Base-by-base conservation (phyloP, 805 yeast species). In the Dipodascopsis tothii region DNA sequence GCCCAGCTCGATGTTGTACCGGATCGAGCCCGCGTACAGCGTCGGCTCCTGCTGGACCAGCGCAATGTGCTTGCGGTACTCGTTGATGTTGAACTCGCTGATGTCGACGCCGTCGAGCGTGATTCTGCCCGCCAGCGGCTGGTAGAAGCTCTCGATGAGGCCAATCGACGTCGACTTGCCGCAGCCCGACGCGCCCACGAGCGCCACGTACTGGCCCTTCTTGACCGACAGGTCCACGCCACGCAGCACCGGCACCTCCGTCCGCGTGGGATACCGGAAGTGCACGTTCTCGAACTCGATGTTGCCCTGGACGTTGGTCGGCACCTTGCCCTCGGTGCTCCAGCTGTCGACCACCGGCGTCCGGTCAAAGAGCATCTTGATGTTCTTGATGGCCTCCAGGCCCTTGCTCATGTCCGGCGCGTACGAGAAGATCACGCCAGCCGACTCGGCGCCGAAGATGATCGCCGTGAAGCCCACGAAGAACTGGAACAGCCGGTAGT, bases 141-240 rank as follows among this genome's bases (percentile, higher is more conserved):
- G 23, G 40, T 33, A 2, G 32, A 33, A 44, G 41, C 48, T 63
- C 50, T 78, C 65, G 30, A 79, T 61, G 21, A 78, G 59, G 51
- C 77, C 81, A 3, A 78, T 68, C 4, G 79, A 69, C 0, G 59
- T 56, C 37, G 51, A 44, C 43, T 4, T 69, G 60, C 35, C 86
- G 30, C 61, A 57, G 9, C 95, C 20, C 84, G 80, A 3, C 88
- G 94, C 80, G 1, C 95, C 96, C 17, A 86, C 95, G 55, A 86
- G 75, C 5, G 95, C 96, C 28, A 86, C 88, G 56, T 81, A 84
- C 55, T 78, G 64, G 5, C 95, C 95, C 4, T 88, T 81, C 9
- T 87, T 86, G 75, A 60, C 46, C 2, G 36, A 33, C 18, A 60
- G 43, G 38, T 51, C 46, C 19, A 60, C 43, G 33, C 60, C 59